A percentile compares a stretch with the other conserved stretches of the same genome.
Conservation (phyloP, 2,329 filamentous ascomycete species). For the Fusarium ambrosium region DNA sequence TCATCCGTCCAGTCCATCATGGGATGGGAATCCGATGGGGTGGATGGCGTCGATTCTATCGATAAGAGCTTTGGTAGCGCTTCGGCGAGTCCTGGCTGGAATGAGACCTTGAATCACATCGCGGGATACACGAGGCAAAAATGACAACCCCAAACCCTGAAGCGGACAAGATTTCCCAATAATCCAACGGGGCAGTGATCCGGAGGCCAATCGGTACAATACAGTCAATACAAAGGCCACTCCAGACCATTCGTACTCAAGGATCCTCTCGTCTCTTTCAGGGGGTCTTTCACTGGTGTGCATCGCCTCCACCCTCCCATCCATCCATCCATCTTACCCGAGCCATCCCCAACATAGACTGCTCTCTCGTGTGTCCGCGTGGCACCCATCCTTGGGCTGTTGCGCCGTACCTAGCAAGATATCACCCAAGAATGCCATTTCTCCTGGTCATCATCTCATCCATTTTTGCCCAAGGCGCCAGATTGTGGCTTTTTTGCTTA, state of each 20-base stretch:
- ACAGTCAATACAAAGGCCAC: background rate
- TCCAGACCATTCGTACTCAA: background rate
- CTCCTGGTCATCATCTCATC: slow-evolving; percentile 1
- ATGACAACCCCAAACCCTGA: slow-evolving; percentile 1
- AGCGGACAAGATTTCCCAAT: slow-evolving; percentile 26
- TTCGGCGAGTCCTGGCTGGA: slow-evolving; percentile 33
- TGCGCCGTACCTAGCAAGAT: background rate
- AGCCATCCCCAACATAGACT: slow-evolving; percentile 33
- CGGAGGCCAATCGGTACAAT: slow-evolving; percentile 30
- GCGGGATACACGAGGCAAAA: slow-evolving; percentile 33
- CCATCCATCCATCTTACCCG: slow-evolving; percentile 29
- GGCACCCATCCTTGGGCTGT: slow-evolving; percentile 27
- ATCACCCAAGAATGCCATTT: slow-evolving; percentile 2
- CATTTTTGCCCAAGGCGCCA: background rate
- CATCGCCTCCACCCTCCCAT: slow-evolving; percentile 23
- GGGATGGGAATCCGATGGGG: background rate
- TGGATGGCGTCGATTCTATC: slow-evolving; percentile 17
- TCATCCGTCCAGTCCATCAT: background rate
- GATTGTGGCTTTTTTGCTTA: slow-evolving; percentile 6
- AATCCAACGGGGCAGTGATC: slow-evolving; percentile 35
- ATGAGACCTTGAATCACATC: slow-evolving; percentile 31
- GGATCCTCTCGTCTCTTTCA: slow-evolving; percentile 31
- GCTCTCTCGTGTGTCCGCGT: slow-evolving; percentile 37
- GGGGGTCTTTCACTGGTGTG: slow-evolving; percentile 30
- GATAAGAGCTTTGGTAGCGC: slow-evolving; percentile 20